Base-by-base conservation (phyloP, 306 rosid genomes). In the Rosa lucieae region DNA sequence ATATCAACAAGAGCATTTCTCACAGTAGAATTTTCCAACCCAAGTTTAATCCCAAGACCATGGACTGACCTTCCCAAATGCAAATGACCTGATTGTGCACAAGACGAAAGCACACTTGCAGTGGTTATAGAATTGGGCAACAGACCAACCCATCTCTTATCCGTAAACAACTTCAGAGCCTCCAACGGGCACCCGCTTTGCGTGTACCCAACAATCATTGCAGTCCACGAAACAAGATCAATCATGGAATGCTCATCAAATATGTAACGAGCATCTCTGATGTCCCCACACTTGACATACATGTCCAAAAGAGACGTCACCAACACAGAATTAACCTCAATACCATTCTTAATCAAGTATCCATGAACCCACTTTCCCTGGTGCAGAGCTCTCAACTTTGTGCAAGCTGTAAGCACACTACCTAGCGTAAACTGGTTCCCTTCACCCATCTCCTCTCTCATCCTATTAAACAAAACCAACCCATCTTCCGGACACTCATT, bases 311-410 rank as follows among this genome's bases (percentile, higher is more conserved):
- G 84, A 55, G 89, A 76, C 2, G 92, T 87, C 26, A 80, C 85
- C 74, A 92, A 78, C 66, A 84, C 79, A 13, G 86, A 78, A 74
- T 81, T 87, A 3, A 81, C 29, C 44, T 53, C 76, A 81, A 80
- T 69, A 32, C 89, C 93, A 63, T 73, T 89, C 79, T 92, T 92
- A 43, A 87, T 77, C 12, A 85, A 79, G 82, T 75, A 85, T 12
- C 94, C 92, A 72, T 92, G 93, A 78, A 92, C 51, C 95, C 96
- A 88, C 82, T 89, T 90, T 17, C 96, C 96, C 53, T 92, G 97
- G 82, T 90, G 96, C 62, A 90, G 79, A 59, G 75, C 86, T 51
- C 90, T 79, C 53, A 92, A 80, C 52, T 78, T 88, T 9, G 91
- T 67, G 72, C 96, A 88, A 1, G 91, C 96, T 4, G 74, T 79